Evolutionary conservation across 108 stramenopile genomes (phyloP).

Genomic region (Bacterosira constricta): DNA sequence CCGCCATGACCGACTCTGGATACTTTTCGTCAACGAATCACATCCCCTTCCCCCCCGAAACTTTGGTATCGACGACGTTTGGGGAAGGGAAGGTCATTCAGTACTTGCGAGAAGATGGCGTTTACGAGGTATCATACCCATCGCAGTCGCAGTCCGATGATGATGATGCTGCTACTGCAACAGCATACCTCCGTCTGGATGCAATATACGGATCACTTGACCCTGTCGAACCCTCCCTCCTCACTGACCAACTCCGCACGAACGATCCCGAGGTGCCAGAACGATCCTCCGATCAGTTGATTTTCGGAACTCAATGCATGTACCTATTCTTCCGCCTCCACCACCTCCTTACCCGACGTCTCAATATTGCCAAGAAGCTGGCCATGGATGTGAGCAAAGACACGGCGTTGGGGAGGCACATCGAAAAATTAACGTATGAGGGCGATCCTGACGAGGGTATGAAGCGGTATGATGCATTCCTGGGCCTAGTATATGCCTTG

Average conservation of each 20-base stretch:
- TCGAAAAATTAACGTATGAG: conserved; percentile 64
- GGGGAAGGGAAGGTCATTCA: conserved; percentile 70
- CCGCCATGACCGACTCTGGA: neutral
- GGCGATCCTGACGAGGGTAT: conserved; percentile 61
- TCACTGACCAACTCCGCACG: conserved; percentile 66
- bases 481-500: conserved; percentile 72
- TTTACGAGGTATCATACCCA: conserved; percentile 61
- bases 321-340: conserved; percentile 88
- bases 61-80: conserved; percentile 71
- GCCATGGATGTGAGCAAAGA: conserved; percentile 66
- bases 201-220: conserved; percentile 77
- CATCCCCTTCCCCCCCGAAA: conserved; percentile 75
- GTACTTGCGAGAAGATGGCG: conserved; percentile 52
- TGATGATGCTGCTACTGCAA: conserved; percentile 49
- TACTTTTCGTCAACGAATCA: conserved; percentile 49
- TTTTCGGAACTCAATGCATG: conserved; percentile 85
- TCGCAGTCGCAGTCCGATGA: too few species aligned
- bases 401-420: conserved; percentile 58
- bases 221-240: conserved; percentile 68
- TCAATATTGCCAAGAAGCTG: conserved; percentile 77
- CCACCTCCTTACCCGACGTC: conserved; percentile 77
- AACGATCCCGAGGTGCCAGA: conserved; percentile 66
- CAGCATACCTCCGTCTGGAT: conserved; percentile 60
- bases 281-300: conserved; percentile 67
- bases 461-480: conserved; percentile 77